phyloP scores from a whole-genome alignment of 1,284 basidiomycete genomes.

The Melampsora americana region DNA sequence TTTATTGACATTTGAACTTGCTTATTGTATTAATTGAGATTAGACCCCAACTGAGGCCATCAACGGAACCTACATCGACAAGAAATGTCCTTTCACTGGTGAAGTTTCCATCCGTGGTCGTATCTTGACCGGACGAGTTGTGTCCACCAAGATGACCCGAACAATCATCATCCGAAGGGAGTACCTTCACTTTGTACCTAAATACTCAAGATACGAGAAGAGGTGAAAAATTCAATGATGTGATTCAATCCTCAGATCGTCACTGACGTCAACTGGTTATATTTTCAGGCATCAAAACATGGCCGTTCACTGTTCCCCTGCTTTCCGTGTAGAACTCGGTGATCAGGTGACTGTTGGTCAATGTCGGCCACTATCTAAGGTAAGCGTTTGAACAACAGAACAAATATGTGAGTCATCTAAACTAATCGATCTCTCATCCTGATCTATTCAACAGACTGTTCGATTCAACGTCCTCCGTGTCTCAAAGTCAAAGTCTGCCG shows the following conservation, averaged over 20 bases:
- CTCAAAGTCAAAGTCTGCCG: constrained; percentile 40
- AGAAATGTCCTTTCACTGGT: constrained; percentile 78
- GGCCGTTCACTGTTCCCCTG: constrained; percentile 92
- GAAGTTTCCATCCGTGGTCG: constrained; percentile 96
- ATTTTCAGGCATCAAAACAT: constrained; percentile 80
- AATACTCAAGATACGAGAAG: constrained; percentile 70
- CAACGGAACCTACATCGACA: constrained; percentile 97
- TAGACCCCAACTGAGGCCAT: constrained; percentile 90
- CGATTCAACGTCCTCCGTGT: constrained; percentile 42
- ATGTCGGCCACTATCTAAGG: constrained; percentile 97
- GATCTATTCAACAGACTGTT: constrained; percentile 23
- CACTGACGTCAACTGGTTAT: constrained; percentile 29
- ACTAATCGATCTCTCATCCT: not conserved
- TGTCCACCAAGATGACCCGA: constrained; percentile 99
- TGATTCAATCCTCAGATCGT: not conserved
- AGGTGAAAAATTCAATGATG: constrained; percentile 59
- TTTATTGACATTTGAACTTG: not conserved
- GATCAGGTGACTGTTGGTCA: constrained; percentile 96
- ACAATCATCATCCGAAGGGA: constrained; percentile 97
- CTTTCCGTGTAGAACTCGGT: constrained; percentile 87
- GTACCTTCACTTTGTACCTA: constrained; percentile 93
- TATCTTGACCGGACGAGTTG: constrained; percentile 93
- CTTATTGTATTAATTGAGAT: not conserved
- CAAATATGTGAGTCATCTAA: not conserved
- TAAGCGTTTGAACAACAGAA: not conserved